Evolutionary conservation across 805 yeast species (phyloP), one percentile per base, ranked within the genome.

Genomic region (Clavispora carvajalis): DNA sequence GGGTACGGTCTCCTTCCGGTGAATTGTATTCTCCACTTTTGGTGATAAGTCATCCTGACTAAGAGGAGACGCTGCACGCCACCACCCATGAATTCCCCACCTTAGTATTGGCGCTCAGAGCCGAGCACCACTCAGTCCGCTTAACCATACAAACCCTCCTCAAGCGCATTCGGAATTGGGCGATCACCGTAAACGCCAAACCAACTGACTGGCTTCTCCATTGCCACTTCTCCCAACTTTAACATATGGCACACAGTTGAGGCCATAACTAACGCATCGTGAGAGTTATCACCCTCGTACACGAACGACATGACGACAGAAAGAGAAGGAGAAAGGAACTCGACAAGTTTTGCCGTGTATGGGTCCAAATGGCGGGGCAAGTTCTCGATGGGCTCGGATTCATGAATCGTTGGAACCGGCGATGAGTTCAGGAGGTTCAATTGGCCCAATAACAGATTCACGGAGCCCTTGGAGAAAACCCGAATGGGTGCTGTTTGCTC

Each of bases 261-360:
- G 2, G 85, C 79, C 45, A 83, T 59, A 8, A 55, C 46, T 33
- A 66, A 67, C 7, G 95, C 93, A 58, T 89, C 96, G 16, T 60
- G 55, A 22, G 81, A 74, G 58, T 91, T 91, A 59, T 90, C 97
- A 24, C 98, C 97, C 58, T 90, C 97, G 59, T 86, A 88, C 1
- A 83, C 95, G 56, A 73, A 80, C 13, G 77, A 67, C 9, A 77
- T 75, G n/a, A 76, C 45, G 4, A 74, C 72, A 7, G 34, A 45
- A 7, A 45, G n/a, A 4, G 39, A 38, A 1, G 43, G 37, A n/a
- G 48, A 40, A n/a, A 55, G 40, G 4, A 24, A 26, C 25, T 39
- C 41, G 10, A 44, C 49, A 28, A 47, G 53, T 11, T 34, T 40
- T 9, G 55, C 41, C 16, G 31, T 28, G 31, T n/a, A 28, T 2